Base-by-base conservation (phyloP, 148 eudicot species). In the Nepenthes gracilis region DNA sequence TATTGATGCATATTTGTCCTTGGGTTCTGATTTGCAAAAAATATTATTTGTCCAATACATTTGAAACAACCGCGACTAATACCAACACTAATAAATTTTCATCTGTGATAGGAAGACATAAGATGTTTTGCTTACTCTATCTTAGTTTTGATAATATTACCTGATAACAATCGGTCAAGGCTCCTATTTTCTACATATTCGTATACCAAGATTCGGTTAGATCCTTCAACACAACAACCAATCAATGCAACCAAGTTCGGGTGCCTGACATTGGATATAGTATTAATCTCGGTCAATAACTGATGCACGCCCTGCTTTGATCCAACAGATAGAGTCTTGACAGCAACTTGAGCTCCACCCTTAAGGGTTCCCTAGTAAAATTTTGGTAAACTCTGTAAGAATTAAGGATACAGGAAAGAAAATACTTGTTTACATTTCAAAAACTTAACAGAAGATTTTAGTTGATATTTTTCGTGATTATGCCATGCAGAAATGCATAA, bases 241-340 rank as follows among this genome's bases (percentile, higher is more conserved):
- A 88, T 63, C 67, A 93, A 78, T 66, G 84, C 80, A 55, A 93
- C 98, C 36, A 92, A 83, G 74, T 88, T 82, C 65, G 77, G 86
- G 69, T 92, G 98, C 77, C 64, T 84, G 62, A 89, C 86, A 76
- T 82, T 75, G 23, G 95, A 73, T 76, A 93, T 89, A 33, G 78
- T 80, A 35, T 81, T 77, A 55, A 93, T 93, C 73, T 93, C 99
- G 1, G 99, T 67, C 63, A 89, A 72, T 76, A 93, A 93, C 66
- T 93, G 95, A 15, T 73, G 85, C 60, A 64, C 61, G 38, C 96
- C 99, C 77, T 93, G 99, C 75, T 77, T 92, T 67, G 99, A 93
- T 72, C 79, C 83, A 60, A 81, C 81, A 47, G 96, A 81, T 61
- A 93, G 99, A 36, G 81, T 76, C 78, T 93, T 93, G 37, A 89